A percentile compares a stretch with the other conserved stretches of the same genome.
Evolutionary conservation across 352 stramenopile genomes (phyloP).

Genomic region (Blastocystis hominis): DNA sequence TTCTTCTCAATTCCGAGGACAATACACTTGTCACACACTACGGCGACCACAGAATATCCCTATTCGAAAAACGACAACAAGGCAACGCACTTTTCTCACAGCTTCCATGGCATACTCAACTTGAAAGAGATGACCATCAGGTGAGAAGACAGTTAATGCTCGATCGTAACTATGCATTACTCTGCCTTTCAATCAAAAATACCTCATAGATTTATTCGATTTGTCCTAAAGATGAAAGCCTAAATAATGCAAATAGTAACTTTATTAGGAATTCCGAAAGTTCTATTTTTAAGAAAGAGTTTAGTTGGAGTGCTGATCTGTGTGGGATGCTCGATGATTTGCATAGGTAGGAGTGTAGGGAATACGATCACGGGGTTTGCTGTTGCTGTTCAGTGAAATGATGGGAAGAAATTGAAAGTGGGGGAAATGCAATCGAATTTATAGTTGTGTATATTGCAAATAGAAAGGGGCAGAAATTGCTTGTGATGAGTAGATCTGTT

Average conservation of each 20-base stretch:
- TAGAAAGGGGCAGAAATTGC: too few relatives aligned
- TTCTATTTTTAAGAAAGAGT: neutral
- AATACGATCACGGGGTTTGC: too few relatives aligned
- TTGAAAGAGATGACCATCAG: conserved; percentile 57
- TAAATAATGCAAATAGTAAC: neutral
- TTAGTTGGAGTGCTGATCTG: too few relatives aligned
- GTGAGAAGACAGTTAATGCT: conserved; percentile 58
- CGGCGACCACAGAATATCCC: conserved; percentile 53
- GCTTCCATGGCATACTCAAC: conserved; percentile 56
- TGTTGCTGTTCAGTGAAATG: too few relatives aligned
- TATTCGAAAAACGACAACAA: neutral
- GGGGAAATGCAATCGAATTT: too few relatives aligned
- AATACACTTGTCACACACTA: conserved; percentile 37
- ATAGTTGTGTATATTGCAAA: too few relatives aligned
- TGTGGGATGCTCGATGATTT: too few relatives aligned
- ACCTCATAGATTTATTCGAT: conserved; percentile 38
- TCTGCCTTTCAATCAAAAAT: neutral
- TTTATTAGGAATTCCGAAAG: neutral
- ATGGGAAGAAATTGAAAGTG: neutral
- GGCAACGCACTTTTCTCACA: conserved; percentile 3
- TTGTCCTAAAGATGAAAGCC: neutral
- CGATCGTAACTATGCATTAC: conserved; percentile 55
- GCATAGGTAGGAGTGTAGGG: too few relatives aligned
- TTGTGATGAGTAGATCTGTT: too few relatives aligned
- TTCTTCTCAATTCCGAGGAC: conserved; percentile 51